Base-by-base conservation (phyloP, 2,329 filamentous ascomycete species). In the Colletotrichum incanum region DNA sequence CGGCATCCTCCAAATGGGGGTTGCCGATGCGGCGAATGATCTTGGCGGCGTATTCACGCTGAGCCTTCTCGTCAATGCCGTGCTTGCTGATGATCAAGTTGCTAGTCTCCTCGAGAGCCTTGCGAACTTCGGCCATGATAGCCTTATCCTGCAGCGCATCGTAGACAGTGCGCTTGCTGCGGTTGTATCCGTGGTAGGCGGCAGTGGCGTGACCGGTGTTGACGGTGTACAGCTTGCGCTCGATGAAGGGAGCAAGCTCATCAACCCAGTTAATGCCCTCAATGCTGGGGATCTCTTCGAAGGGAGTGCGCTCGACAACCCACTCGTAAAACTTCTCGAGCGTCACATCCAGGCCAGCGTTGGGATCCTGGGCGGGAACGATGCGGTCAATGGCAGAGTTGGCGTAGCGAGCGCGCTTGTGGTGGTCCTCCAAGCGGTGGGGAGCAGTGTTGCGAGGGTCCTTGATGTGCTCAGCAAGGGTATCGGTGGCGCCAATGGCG, bases 321-420 rank as follows among this genome's bases (percentile, higher is more conserved):
- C 96, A 99, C 87, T 99, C 96, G 86, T 94, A 98, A 88, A 98
- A 99, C 86, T 96, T 96, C 89, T 99, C 96, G 59, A 99, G 95
- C 79, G 93, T 95, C 76, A 99, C 96, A 79, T 98, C 92, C 55
- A 99, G 89, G 67, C 95, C 95, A 31, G 92, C 90, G 77, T 94
- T 86, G 62, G 90, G 85, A 73, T 94, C 92, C 85, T 98, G 96
- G 54, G 94, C 94, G 18, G 96, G 96, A 31, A 98, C 96, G 81
- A 99, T 99, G 73, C 96, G 94, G 87, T 99, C 96, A 81, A 99
- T 98, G 77, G 96, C 96, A 74, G 94, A 98, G 87, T 99, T 99
- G 85, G 96, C 96, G 82, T 97, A 98, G 77, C 93, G 91, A 61
- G 95, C 95, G 78, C 94, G 93, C 77, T 88, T 84, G 79, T 91